A percentile compares a stretch with the other conserved stretches of the same genome.
phyloP scores from a whole-genome alignment of 129 eudicot genomes.

The Chrysanthemum lavandulifolium region DNA sequence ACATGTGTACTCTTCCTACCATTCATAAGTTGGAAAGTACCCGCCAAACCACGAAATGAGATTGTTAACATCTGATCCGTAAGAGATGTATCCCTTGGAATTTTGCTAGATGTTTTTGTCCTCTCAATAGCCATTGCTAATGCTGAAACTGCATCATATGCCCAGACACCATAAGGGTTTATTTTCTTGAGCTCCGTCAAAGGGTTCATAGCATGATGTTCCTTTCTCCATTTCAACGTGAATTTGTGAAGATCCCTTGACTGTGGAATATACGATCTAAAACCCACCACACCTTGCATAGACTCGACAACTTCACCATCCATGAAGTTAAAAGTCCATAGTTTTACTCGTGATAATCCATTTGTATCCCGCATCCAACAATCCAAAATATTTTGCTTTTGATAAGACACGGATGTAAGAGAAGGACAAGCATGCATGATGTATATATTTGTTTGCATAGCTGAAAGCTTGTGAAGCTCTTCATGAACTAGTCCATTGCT shows the following conservation, averaged over 20 bases:
- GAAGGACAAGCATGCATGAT: constrained; percentile 38
- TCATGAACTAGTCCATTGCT: constrained; percentile 24
- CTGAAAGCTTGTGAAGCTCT: constrained; percentile 36
- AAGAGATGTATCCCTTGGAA: constrained; percentile 23
- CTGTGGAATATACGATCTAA: constrained; percentile 40
- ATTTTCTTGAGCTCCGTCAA: constrained; percentile 18
- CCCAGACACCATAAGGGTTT: constrained; percentile 35
- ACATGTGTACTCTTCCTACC: constrained; percentile 17
- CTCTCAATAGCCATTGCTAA: constrained; percentile 50
- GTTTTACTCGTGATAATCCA: constrained; percentile 52
- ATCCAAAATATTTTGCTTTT: constrained; percentile 29
- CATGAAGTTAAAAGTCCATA: constrained; percentile 4
- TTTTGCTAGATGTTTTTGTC: background rate
- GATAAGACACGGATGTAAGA: constrained; percentile 32
- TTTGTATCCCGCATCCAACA: constrained; percentile 50
- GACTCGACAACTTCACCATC: constrained; percentile 22
- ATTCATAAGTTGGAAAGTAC: constrained; percentile 28
- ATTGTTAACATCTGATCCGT: constrained; percentile 22
- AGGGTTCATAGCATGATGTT: background rate
- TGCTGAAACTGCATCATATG: constrained; percentile 50
- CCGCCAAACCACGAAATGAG: constrained; percentile 42
- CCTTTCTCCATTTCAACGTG: constrained; percentile 29
- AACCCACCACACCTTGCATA: constrained; percentile 44
- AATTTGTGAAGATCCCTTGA: constrained; percentile 31
- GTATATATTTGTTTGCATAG: constrained; percentile 20